Evolutionary conservation across 257 asterid species (phyloP).

Genomic region (Solanum chmielewskii): DNA sequence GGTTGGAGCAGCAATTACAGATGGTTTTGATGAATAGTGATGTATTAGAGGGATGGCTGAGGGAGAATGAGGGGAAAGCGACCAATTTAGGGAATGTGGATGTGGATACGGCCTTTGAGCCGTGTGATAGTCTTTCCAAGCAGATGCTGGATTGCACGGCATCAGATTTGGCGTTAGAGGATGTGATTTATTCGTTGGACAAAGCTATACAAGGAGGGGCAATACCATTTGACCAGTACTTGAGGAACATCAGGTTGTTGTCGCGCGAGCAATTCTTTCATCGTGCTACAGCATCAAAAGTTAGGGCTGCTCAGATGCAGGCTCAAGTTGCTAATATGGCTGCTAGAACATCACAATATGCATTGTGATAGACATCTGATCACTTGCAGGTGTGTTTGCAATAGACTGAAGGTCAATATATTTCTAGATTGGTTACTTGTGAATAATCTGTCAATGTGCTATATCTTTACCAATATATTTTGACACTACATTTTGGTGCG

Average conservation of each 20-base stretch:
- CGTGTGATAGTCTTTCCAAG: slow-evolving; percentile 53
- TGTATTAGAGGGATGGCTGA: slow-evolving; percentile 61
- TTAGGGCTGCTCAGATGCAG: slow-evolving; percentile 89
- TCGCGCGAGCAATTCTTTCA: slow-evolving; percentile 82
- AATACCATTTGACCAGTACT: slow-evolving; percentile 72
- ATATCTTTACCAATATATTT: background rate
- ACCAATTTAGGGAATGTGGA: slow-evolving; percentile 23
- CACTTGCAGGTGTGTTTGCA: background rate
- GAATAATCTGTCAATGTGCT: background rate
- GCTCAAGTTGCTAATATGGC: slow-evolving; percentile 91
- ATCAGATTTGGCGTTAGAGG: slow-evolving; percentile 76
- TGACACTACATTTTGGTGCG: background rate
- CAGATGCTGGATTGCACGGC: slow-evolving; percentile 76
- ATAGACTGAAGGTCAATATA: background rate
- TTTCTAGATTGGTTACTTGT: slow-evolving; percentile 8
- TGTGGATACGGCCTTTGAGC: slow-evolving; percentile 60
- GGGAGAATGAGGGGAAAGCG: slow-evolving; percentile 58
- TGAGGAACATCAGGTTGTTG: slow-evolving; percentile 75
- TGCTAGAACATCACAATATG: slow-evolving; percentile 51
- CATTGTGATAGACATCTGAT: slow-evolving; percentile 10
- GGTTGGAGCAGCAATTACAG: slow-evolving; percentile 84
- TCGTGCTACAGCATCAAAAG: slow-evolving; percentile 71
- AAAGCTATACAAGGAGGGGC: slow-evolving; percentile 83
- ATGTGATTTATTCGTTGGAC: slow-evolving; percentile 72
- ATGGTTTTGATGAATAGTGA: slow-evolving; percentile 71